These are phyloP conservation scores for Saccharomyces jurei DNA, from an alignment of 805 yeast genomes.

Conservation along the genomic window DNA sequence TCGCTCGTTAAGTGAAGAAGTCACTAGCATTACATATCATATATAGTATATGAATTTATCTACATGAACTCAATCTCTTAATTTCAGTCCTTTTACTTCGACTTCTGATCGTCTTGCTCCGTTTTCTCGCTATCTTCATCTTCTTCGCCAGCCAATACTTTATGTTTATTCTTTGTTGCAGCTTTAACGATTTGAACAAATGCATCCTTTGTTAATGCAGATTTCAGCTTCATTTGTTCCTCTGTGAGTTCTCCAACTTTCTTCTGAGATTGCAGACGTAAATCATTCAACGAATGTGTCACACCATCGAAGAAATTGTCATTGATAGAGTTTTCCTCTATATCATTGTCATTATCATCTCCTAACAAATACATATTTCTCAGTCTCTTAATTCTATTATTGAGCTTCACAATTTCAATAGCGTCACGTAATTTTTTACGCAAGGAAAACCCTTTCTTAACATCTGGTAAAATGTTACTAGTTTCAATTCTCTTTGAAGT, in stretches of 20 bases:
- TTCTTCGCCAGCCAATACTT: slow-evolving; percentile 20
- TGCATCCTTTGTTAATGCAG: slow-evolving; percentile 41
- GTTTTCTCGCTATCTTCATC: neutral
- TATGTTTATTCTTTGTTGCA: slow-evolving; percentile 53
- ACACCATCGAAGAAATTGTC: slow-evolving; percentile 15
- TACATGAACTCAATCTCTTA: neutral
- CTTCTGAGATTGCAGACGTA: slow-evolving; percentile 6
- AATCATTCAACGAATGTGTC: slow-evolving; percentile 12
- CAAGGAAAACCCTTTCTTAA: slow-evolving; percentile 76
- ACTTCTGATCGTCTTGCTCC: neutral
- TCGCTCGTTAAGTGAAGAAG: neutral
- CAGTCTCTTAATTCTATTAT: slow-evolving; percentile 68
- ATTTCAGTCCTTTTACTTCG: neutral
- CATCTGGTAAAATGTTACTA: slow-evolving; percentile 70
- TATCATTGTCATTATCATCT: slow-evolving; percentile 35
- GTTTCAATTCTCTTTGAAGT: slow-evolving; percentile 38
- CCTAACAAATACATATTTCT: slow-evolving; percentile 46
- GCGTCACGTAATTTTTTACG: slow-evolving; percentile 79
- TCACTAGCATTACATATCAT: neutral
- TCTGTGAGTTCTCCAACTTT: slow-evolving; percentile 5
- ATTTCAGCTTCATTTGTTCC: slow-evolving; percentile 24
- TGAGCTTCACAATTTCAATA: slow-evolving; percentile 72
- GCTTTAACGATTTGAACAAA: slow-evolving; percentile 66
- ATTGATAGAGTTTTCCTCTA: slow-evolving; percentile 18
- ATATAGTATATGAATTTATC: neutral